phyloP scores from a whole-genome alignment of 371 early-diverging fungal species.

The Mortierella sp. region DNA sequence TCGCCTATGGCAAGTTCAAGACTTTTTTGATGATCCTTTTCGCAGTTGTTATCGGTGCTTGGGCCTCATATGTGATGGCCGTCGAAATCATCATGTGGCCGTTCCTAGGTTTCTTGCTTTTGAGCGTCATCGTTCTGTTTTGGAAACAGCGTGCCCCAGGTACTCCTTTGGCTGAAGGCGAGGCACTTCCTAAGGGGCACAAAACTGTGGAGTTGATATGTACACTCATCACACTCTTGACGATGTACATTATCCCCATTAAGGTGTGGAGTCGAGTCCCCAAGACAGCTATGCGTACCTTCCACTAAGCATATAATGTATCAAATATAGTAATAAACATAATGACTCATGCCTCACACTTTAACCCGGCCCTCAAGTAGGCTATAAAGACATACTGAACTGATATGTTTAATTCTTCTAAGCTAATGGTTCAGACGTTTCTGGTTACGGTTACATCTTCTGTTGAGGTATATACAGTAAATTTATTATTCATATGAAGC shows the following conservation, averaged over 20 bases:
- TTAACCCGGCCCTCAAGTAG: too few species aligned
- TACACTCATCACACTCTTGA: slow-evolving; percentile 48
- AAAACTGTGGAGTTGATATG: slow-evolving; percentile 49
- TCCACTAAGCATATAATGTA: slow-evolving; percentile 3
- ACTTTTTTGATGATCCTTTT: slow-evolving; percentile 49
- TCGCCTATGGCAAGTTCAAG: slow-evolving; percentile 54
- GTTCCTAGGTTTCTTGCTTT: slow-evolving; percentile 47
- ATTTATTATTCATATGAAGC: background rate
- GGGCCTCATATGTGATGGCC: slow-evolving; percentile 53
- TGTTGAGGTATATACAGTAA: background rate
- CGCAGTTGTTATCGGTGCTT: slow-evolving; percentile 39
- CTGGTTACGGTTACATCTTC: too few species aligned
- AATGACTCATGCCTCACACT: too few species aligned
- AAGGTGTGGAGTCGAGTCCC: slow-evolving; percentile 55
- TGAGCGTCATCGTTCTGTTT: slow-evolving; percentile 39
- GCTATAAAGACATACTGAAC: too few species aligned
- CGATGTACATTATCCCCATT: slow-evolving; percentile 57
- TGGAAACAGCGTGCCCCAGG: slow-evolving; percentile 44
- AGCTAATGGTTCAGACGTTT: too few species aligned
- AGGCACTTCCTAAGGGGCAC: slow-evolving; percentile 46
- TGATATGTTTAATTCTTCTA: too few species aligned
- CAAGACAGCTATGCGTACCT: slow-evolving; percentile 50
- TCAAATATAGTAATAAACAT: slow-evolving; percentile 5
- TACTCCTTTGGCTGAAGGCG: slow-evolving; percentile 43
- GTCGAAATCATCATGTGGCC: slow-evolving; percentile 58